Evolutionary conservation across 768 basidiomycete genomes (phyloP).

Genomic region (Tremella yokohamensis): DNA sequence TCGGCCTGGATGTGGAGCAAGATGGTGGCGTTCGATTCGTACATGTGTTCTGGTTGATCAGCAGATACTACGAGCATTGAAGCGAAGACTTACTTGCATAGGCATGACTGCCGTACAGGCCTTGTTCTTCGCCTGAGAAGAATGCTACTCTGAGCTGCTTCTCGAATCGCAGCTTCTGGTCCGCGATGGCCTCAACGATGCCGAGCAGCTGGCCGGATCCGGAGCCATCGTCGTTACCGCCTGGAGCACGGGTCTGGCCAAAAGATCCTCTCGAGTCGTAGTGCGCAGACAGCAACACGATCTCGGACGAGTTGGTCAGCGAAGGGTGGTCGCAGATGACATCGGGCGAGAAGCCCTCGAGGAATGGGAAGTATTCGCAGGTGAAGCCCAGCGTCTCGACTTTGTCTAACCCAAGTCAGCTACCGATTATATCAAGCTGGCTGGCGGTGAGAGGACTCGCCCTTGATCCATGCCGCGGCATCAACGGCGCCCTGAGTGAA

Average conservation of each 20-base stretch:
- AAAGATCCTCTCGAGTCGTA: slow-evolving; percentile 90
- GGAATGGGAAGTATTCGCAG: slow-evolving; percentile 67
- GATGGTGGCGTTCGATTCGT: slow-evolving; percentile 61
- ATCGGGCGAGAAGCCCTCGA: slow-evolving; percentile 74
- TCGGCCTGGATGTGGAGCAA: slow-evolving; percentile 86
- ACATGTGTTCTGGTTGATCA: slow-evolving; percentile 58
- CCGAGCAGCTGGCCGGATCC: slow-evolving; percentile 70
- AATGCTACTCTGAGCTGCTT: slow-evolving; percentile 74
- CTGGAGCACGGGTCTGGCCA: slow-evolving; percentile 66
- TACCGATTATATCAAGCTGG: not conserved
- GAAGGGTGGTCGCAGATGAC: slow-evolving; percentile 74
- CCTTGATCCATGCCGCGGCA: slow-evolving; percentile 73
- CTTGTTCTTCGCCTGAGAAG: slow-evolving; percentile 92
- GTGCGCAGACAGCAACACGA: slow-evolving; percentile 74
- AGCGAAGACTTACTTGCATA: slow-evolving; percentile 65
- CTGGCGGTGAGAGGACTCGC: slow-evolving; percentile 44
- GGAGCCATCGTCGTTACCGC: slow-evolving; percentile 64
- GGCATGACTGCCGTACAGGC: slow-evolving; percentile 69
- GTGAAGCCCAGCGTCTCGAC: slow-evolving; percentile 71
- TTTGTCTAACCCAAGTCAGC: slow-evolving; percentile 25
- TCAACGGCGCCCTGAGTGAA: slow-evolving; percentile 65
- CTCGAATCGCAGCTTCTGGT: slow-evolving; percentile 65
- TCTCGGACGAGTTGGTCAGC: slow-evolving; percentile 59
- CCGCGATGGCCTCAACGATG: slow-evolving; percentile 71
- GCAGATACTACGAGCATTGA: not conserved